phyloP scores from a whole-genome alignment of 345 rosid genomes.

The Melaleuca alternifolia region DNA sequence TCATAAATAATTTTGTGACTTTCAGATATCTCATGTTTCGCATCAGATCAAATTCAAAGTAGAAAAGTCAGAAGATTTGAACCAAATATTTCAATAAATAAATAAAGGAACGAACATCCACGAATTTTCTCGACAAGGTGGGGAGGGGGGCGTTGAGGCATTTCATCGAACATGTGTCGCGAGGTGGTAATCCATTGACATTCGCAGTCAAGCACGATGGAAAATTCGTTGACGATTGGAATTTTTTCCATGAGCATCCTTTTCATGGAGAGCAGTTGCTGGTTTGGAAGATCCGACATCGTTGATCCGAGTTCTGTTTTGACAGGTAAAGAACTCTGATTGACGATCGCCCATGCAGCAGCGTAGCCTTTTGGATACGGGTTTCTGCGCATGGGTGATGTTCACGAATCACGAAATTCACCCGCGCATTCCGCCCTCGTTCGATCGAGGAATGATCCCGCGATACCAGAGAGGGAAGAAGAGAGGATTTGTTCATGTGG shows the following conservation, averaged over 20 bases:
- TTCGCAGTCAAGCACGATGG: background rate
- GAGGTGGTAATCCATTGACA: background rate
- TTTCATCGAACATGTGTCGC: background rate
- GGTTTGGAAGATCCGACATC: background rate
- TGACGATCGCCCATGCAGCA: background rate
- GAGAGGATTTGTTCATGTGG: background rate
- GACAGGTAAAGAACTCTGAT: accelerated
- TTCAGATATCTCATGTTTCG: background rate
- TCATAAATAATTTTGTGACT: background rate
- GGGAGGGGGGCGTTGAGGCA: too few species aligned
- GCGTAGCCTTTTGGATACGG: background rate
- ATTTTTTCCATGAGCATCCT: background rate
- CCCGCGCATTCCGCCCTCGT: background rate
- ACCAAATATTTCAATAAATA: too few species aligned
- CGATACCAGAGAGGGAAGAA: background rate
- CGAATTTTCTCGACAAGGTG: too few species aligned
- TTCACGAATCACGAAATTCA: background rate
- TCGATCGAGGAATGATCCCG: background rate
- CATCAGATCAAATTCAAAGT: background rate
- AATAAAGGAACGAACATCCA: too few species aligned
- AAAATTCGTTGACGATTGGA: background rate
- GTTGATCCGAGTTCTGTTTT: background rate
- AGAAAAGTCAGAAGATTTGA: background rate
- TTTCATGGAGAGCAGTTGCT: background rate
- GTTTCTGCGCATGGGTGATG: background rate